phyloP scores from a whole-genome alignment of 139 green algal species.

The Closterium sp. region DNA sequence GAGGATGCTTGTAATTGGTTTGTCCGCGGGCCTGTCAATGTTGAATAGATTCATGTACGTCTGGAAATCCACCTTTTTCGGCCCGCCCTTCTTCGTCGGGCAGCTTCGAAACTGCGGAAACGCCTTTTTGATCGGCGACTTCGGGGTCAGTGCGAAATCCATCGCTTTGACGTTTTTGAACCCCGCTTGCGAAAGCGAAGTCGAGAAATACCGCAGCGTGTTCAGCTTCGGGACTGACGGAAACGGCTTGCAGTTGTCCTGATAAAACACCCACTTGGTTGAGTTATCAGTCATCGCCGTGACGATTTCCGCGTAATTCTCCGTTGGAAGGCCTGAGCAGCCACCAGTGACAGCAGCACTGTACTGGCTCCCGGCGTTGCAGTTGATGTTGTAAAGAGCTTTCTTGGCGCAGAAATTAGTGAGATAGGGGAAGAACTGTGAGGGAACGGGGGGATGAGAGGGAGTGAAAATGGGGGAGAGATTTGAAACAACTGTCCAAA shows the following conservation, averaged over 20 bases:
- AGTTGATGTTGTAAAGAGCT: neutral
- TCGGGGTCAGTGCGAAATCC: neutral
- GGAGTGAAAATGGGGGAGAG: neutral
- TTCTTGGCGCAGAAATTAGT: constrained; percentile 20
- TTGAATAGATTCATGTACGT: neutral
- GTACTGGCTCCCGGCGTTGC: neutral
- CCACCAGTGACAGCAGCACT: neutral
- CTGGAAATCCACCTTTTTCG: neutral
- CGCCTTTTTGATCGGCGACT: neutral
- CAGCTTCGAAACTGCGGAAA: neutral
- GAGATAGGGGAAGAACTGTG: constrained; percentile 1
- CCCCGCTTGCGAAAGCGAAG: neutral
- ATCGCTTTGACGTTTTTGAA: neutral
- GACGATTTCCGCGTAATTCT: neutral
- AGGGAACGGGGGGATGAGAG: neutral
- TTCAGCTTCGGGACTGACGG: neutral
- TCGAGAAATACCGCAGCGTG: neutral
- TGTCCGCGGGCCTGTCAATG: neutral
- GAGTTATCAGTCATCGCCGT: neutral
- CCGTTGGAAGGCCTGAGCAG: neutral
- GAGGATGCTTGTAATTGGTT: neutral
- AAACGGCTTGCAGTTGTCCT: neutral
- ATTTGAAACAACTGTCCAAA: too few relatives aligned
- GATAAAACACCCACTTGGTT: neutral
- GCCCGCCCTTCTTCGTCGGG: neutral